phyloP scores from a whole-genome alignment of 2,329 filamentous ascomycete genomes.

The Arachnopeziza araneosa region DNA sequence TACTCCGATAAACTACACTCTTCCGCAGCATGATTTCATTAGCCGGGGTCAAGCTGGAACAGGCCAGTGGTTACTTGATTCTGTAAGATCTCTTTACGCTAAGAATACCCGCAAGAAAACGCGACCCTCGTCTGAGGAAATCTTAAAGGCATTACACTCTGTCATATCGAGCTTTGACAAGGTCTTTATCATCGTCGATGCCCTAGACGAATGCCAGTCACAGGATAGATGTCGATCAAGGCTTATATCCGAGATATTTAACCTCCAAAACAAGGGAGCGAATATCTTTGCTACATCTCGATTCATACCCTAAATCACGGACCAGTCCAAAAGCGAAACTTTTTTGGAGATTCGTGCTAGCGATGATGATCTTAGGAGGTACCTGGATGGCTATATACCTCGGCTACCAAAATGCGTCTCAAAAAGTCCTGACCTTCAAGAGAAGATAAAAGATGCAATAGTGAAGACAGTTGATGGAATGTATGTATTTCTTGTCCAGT shows the following conservation, averaged over 20 bases:
- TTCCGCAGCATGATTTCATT: conserved; percentile 37
- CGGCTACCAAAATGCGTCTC: conserved; percentile 13
- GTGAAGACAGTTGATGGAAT: neutral
- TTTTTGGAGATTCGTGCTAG: conserved; percentile 28
- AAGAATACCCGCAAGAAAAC: too few species aligned
- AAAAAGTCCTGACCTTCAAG: conserved; percentile 8
- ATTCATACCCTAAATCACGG: conserved; percentile 21
- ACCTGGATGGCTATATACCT: conserved; percentile 23
- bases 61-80: conserved; percentile 13
- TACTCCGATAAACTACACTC: conserved; percentile 30
- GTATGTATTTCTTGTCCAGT: neutral
- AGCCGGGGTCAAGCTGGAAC: conserved; percentile 26
- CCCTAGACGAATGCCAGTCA: conserved; percentile 15
- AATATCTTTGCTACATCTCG: conserved; percentile 32
- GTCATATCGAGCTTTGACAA: conserved; percentile 19
- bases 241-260: conserved; percentile 27
- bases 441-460: neutral
- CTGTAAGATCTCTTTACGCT: conserved; percentile 8
- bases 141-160: conserved; percentile 5
- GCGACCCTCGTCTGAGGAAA: conserved; percentile 22
- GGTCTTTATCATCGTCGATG: conserved; percentile 13
- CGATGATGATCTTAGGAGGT: conserved; percentile 27
- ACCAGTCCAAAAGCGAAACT: conserved; percentile 14
- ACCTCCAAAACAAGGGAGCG: conserved; percentile 13
- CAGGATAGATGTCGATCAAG: neutral